A percentile compares a stretch with the other conserved stretches of the same genome.
Evolutionary conservation across 192 early-diverging fungal species (phyloP).

Genomic region (Fimicolochytrium jonesii): DNA sequence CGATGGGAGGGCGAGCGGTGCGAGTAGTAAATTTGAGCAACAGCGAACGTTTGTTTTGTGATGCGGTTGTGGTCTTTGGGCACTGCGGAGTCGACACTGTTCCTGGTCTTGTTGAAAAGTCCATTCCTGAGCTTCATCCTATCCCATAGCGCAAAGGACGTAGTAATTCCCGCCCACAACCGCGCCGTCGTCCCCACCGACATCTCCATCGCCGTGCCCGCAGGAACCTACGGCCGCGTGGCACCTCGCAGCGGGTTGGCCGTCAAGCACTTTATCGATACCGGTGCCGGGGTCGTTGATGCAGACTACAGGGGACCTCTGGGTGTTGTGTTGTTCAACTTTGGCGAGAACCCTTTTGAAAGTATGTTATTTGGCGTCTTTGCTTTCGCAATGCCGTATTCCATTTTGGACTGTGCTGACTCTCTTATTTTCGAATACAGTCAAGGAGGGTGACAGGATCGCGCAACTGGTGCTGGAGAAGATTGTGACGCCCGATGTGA

Average conservation of each 20-base stretch:
- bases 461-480: conserved; percentile 93
- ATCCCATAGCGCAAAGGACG: conserved; percentile 25
- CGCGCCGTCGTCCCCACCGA: conserved; percentile 82
- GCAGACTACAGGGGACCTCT: conserved; percentile 85
- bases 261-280: conserved; percentile 83
- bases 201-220: conserved; percentile 77
- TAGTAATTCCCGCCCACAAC: conserved; percentile 67
- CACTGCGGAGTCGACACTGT: neutral
- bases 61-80: neutral
- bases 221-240: conserved; percentile 89
- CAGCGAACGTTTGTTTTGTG: neutral
- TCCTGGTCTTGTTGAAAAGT: neutral
- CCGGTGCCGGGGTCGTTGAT: conserved; percentile 89
- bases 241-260: conserved; percentile 92
- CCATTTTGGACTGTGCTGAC: neutral
- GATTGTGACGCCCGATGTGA: conserved; percentile 73
- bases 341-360: conserved; percentile 62
- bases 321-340: conserved; percentile 87
- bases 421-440: conserved; percentile 23
- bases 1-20: too few relatives aligned
- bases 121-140: neutral
- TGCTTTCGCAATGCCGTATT: neutral
- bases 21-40: neutral
- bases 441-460: conserved; percentile 88
- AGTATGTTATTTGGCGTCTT: conserved; percentile 25